phyloP scores from a whole-genome alignment of 805 yeast genomes.

The Wickerhamiella azymoides region DNA sequence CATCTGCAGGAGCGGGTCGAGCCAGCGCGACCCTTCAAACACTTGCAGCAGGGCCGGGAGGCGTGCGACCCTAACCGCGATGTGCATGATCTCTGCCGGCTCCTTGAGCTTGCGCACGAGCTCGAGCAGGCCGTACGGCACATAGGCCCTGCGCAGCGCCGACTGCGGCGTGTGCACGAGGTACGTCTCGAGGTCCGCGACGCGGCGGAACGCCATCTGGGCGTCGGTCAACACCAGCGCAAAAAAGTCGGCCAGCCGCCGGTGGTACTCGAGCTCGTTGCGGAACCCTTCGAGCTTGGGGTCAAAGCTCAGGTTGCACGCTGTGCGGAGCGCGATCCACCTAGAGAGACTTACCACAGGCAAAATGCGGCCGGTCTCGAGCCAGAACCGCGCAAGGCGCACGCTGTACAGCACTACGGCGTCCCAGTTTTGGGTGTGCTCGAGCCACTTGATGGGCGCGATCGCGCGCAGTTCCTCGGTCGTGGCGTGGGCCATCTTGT shows the following conservation, averaged over 20 bases:
- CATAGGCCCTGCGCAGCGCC: neutral
- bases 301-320: neutral
- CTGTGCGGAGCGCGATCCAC: neutral
- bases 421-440: conserved; percentile 1
- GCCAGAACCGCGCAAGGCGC: neutral
- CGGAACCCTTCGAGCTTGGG: neutral
- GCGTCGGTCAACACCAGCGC: neutral
- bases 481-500: neutral
- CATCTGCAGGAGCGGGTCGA: too few species aligned
- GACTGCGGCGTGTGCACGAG: neutral
- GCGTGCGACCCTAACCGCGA: neutral
- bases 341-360: neutral
- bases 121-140: neutral
- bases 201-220: neutral
- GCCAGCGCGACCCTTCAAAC: neutral
- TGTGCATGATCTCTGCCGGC: neutral
- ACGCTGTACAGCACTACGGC: neutral
- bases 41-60: neutral
- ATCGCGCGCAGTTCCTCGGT: neutral
- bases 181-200: neutral
- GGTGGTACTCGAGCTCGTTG: neutral
- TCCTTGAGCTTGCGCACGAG: neutral
- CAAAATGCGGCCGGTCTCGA: neutral
- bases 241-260: neutral
- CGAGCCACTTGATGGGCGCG: neutral